phyloP scores from a whole-genome alignment of 78 protist genomes.

The Anaeramoeba flamelloides region DNA sequence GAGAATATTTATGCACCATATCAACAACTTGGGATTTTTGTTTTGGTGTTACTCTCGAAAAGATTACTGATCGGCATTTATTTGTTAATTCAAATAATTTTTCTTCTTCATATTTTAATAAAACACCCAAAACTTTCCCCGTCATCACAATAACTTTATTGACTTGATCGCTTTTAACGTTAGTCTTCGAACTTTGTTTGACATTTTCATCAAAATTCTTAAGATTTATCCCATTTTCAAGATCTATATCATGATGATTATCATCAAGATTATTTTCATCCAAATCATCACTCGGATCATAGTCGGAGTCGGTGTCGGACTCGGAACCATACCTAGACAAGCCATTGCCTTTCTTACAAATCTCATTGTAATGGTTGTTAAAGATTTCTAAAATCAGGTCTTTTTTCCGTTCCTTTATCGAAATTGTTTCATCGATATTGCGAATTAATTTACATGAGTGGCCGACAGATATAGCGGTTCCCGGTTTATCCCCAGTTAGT shows the following conservation, averaged over 20 bases:
- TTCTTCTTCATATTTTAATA: neutral
- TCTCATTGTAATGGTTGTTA: too few species aligned
- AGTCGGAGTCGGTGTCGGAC: too few species aligned
- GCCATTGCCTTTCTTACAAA: too few species aligned
- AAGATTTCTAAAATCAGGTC: too few species aligned
- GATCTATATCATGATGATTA: too few species aligned
- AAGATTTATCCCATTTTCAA: neutral
- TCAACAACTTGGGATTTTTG: constrained; percentile 38
- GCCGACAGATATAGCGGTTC: neutral
- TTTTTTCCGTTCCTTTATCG: neutral
- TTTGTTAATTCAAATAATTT: constrained; percentile 44
- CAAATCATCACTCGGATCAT: too few species aligned
- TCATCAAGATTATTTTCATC: too few species aligned
- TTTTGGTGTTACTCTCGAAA: constrained; percentile 67
- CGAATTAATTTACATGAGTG: neutral
- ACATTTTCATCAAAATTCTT: neutral
- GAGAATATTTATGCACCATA: constrained; percentile 25
- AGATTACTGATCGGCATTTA: constrained; percentile 47
- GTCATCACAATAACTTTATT: neutral
- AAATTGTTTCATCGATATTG: neutral
- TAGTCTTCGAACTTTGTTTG: neutral
- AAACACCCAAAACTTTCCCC: neutral
- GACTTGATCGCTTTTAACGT: neutral
- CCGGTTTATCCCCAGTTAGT: neutral
- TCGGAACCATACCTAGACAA: too few species aligned